Conservation (phyloP, 1,139 yeast genomes). For the Suhomyces bokatorum region DNA sequence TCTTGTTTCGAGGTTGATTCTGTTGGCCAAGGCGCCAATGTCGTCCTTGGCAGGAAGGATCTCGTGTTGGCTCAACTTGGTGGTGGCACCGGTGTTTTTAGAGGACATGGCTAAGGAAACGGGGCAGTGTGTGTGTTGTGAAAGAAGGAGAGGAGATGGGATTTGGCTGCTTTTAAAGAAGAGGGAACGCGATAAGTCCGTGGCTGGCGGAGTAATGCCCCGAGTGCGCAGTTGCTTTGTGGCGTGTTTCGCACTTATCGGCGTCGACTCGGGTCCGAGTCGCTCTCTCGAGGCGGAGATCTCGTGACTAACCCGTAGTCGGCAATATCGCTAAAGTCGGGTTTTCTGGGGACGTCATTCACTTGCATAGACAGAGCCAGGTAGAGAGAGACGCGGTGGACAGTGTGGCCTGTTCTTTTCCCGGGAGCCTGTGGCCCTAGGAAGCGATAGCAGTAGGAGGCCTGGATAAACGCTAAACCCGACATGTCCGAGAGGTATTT, state of each 20-base stretch:
- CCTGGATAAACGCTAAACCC: no score
- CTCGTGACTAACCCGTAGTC: conserved; percentile 1
- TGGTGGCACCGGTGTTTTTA: conserved; percentile 26
- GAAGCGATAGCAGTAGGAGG: no score
- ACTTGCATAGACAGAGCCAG: no score
- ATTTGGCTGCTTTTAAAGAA: conserved; percentile 1
- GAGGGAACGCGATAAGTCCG: not conserved
- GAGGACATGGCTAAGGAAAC: not conserved
- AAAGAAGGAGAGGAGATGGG: not conserved
- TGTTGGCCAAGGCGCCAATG: conserved; percentile 77
- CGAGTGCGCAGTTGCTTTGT: not conserved
- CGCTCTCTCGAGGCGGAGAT: not conserved
- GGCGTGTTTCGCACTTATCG: conserved; percentile 1
- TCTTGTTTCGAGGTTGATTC: conserved; percentile 71
- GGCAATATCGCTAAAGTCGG: not conserved
- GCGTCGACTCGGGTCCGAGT: not conserved
- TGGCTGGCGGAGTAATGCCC: no score
- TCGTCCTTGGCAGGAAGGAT: conserved; percentile 72
- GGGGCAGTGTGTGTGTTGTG: not conserved
- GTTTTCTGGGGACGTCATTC: no score
- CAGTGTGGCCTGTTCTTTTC: no score
- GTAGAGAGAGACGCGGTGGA: no score
- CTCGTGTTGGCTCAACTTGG: conserved; percentile 51
- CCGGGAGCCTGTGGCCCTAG: no score
- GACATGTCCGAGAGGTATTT: no score